Evolutionary conservation across 352 stramenopile genomes (phyloP).

Genomic region (Phytopythium helicoides): DNA sequence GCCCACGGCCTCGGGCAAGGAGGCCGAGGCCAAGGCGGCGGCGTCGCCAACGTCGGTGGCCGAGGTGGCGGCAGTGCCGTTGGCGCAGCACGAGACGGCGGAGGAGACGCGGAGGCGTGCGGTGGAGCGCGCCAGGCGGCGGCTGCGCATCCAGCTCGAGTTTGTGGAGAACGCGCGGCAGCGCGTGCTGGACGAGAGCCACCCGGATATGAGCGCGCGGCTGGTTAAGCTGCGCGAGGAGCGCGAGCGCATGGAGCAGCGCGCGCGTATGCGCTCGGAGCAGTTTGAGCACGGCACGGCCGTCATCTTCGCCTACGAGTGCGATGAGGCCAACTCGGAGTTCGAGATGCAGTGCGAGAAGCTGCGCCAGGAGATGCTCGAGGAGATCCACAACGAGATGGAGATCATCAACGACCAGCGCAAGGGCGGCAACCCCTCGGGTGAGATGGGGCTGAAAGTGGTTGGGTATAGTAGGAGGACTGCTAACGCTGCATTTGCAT

Average conservation of each 20-base stretch:
- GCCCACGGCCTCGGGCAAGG: background rate
- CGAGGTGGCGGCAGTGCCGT: too few species aligned
- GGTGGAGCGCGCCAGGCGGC: constrained; percentile 26
- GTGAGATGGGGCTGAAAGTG: constrained; percentile 7
- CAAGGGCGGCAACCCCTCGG: constrained; percentile 44
- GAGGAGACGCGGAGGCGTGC: constrained; percentile 2
- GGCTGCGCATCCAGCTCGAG: constrained; percentile 66
- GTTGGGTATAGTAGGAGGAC: background rate
- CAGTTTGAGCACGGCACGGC: constrained; percentile 58
- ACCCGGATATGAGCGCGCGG: constrained; percentile 60
- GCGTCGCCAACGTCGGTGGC: background rate
- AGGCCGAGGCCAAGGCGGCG: background rate
- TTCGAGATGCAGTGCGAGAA: constrained; percentile 76
- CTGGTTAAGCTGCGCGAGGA: constrained; percentile 42
- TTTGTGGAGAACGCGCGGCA: constrained; percentile 63
- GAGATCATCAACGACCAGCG: constrained; percentile 77
- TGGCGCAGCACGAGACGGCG: too few species aligned
- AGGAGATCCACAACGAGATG: constrained; percentile 86
- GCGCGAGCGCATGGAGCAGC: constrained; percentile 37
- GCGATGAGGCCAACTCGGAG: constrained; percentile 74
- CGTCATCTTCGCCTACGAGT: constrained; percentile 82
- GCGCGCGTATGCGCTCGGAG: constrained; percentile 40
- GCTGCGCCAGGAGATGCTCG: constrained; percentile 80
- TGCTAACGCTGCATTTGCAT: too few species aligned
- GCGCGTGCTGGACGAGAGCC: constrained; percentile 61